A percentile compares a stretch with the other conserved stretches of the same genome.
Conservation (phyloP, 805 yeast species). For the Metschnikowia shivogae region DNA sequence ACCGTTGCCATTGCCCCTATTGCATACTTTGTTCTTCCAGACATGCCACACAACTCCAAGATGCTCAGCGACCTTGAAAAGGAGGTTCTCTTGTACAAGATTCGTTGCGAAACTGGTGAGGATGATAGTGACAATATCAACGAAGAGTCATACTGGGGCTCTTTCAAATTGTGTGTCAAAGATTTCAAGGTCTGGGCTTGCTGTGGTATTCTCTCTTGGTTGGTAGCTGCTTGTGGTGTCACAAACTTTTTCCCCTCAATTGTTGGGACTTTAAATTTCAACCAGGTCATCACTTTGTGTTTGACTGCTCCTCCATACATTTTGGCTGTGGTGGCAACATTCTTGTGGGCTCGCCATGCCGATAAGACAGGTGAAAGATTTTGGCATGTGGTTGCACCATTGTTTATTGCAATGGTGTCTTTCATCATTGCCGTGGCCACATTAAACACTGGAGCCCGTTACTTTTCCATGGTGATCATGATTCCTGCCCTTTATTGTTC, state of each 20-base stretch:
- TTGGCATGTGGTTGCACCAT: constrained; percentile 45
- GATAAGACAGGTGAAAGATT: constrained; percentile 53
- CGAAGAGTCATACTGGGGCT: constrained; percentile 34
- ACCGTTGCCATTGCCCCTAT: constrained; percentile 45
- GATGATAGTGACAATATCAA: constrained; percentile 35
- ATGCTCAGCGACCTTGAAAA: constrained; percentile 43
- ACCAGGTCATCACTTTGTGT: constrained; percentile 47
- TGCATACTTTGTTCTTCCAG: constrained; percentile 48
- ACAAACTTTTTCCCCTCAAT: constrained; percentile 61
- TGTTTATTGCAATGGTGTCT: constrained; percentile 39
- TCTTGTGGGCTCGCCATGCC: constrained; percentile 52
- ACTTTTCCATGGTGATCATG: constrained; percentile 58
- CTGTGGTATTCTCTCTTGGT: constrained; percentile 40
- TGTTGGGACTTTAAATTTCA: constrained; percentile 51
- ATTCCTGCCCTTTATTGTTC: constrained; percentile 53
- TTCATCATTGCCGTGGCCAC: constrained; percentile 49
- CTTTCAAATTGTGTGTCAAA: constrained; percentile 32
- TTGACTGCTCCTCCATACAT: constrained; percentile 59
- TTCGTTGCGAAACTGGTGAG: constrained; percentile 38
- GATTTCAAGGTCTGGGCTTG: constrained; percentile 48
- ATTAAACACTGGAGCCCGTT: constrained; percentile 52
- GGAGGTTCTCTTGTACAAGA: constrained; percentile 40
- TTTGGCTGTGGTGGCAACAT: constrained; percentile 48
- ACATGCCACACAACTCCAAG: constrained; percentile 48
- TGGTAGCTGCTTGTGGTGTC: constrained; percentile 58